Conservation (phyloP, 352 stramenopile species). For the Pythium vanterpoolii region DNA sequence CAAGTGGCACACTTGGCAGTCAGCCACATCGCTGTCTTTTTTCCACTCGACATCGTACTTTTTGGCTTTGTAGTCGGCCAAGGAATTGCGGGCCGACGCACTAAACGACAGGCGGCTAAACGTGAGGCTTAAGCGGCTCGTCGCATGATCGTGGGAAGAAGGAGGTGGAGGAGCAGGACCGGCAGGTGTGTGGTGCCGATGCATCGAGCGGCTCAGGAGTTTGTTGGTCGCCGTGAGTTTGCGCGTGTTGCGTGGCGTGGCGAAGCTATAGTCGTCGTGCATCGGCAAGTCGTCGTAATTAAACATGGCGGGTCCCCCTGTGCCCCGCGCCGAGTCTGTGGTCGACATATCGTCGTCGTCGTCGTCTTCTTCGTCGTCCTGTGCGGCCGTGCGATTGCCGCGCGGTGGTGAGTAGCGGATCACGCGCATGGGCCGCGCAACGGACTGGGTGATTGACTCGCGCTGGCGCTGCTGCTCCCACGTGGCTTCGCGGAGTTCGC, state of each 20-base stretch:
- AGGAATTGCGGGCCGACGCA: constrained; percentile 13
- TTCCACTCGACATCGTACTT: constrained; percentile 80
- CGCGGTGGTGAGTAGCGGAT: constrained; percentile 22
- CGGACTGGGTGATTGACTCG: not conserved
- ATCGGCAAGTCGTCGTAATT: constrained; percentile 16
- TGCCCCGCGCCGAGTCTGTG: constrained; percentile 11
- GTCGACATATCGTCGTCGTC: constrained; percentile 19
- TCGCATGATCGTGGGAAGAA: not conserved
- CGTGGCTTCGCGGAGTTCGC: constrained; percentile 23
- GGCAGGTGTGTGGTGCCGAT: not conserved
- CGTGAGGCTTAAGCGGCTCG: constrained; percentile 23
- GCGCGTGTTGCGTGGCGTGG: no score
- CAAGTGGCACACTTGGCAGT: constrained; percentile 67
- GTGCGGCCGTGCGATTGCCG: not conserved
- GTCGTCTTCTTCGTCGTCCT: constrained; percentile 8
- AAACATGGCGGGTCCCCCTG: not conserved
- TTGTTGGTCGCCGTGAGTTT: no score
- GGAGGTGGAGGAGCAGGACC: no score
- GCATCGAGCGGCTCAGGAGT: constrained; percentile 4
- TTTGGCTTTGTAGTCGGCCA: constrained; percentile 27
- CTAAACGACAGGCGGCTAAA: constrained; percentile 23
- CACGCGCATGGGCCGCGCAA: constrained; percentile 17
- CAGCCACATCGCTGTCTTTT: constrained; percentile 47
- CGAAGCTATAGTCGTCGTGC: not conserved
- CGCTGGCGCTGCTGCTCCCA: constrained; percentile 24